Conservation (phyloP, 2,329 filamentous ascomycete genomes). For the Thielaviopsis euricoi region DNA sequence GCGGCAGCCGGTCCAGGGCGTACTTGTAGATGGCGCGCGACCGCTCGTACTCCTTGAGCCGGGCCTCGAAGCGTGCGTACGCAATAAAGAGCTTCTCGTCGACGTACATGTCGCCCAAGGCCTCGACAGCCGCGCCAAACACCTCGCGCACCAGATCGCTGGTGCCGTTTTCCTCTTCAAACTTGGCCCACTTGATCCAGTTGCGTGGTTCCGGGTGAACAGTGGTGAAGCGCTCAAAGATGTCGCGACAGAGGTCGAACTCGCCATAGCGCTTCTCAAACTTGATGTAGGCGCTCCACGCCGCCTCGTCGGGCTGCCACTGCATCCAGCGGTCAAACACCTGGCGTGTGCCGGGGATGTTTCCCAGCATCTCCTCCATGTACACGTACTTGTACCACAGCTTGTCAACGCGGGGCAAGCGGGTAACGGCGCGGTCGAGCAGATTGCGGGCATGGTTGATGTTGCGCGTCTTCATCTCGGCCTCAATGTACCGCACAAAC, state of each 20-base stretch:
- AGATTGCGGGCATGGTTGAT: slow-evolving; percentile 95
- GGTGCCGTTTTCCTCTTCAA: slow-evolving; percentile 90
- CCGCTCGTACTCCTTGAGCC: slow-evolving; percentile 87
- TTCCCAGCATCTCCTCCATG: slow-evolving; percentile 95
- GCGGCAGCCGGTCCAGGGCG: slow-evolving; percentile 76
- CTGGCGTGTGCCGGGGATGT: slow-evolving; percentile 78
- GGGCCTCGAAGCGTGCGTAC: slow-evolving; percentile 88
- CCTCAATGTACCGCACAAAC: slow-evolving; percentile 88
- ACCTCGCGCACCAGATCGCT: slow-evolving; percentile 85
- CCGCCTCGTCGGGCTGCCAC: slow-evolving; percentile 92
- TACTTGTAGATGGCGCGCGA: slow-evolving; percentile 94
- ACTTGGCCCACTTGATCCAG: slow-evolving; percentile 98
- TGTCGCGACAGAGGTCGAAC: slow-evolving; percentile 72
- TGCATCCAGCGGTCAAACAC: slow-evolving; percentile 98
- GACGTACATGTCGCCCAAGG: slow-evolving; percentile 83
- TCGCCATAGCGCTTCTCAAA: slow-evolving; percentile 91
- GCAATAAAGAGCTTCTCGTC: slow-evolving; percentile 92
- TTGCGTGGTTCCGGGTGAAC: slow-evolving; percentile 90
- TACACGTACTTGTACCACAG: slow-evolving; percentile 99
- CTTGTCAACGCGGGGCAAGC: slow-evolving; percentile 82
- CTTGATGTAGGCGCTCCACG: slow-evolving; percentile 94
- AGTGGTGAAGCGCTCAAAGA: slow-evolving; percentile 79
- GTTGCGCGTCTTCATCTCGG: slow-evolving; percentile 83
- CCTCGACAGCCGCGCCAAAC: slow-evolving; percentile 74
- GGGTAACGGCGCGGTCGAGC: slow-evolving; percentile 84